phyloP scores from a whole-genome alignment of 1,139 yeast genomes.

The Magnusiomyces tetraspermus region DNA sequence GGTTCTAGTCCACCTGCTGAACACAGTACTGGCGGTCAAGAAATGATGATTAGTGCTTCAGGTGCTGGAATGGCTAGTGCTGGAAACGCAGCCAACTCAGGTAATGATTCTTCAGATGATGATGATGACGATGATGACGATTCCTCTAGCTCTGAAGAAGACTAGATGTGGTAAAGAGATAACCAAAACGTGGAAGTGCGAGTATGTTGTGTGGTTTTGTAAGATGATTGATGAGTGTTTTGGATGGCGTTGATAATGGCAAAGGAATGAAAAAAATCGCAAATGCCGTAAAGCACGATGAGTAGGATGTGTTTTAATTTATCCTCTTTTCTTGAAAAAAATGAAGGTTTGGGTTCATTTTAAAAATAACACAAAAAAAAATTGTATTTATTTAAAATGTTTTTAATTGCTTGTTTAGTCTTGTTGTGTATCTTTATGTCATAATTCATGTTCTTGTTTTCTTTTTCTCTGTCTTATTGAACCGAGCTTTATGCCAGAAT shows the following conservation, averaged over 20 bases:
- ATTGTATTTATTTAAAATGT: too few species aligned
- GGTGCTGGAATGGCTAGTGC: conserved; percentile 44
- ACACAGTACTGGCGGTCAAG: conserved; percentile 29
- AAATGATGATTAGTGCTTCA: conserved; percentile 56
- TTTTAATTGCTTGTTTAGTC: too few species aligned
- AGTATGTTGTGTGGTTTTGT: not conserved
- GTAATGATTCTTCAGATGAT: conserved; percentile 7
- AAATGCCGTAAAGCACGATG: too few species aligned
- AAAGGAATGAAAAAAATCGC: not conserved
- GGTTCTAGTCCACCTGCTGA: conserved; percentile 6
- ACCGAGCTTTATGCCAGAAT: not conserved
- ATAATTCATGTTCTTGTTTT: too few species aligned
- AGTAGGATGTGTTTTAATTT: too few species aligned
- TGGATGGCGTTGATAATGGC: not conserved
- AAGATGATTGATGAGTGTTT: not conserved
- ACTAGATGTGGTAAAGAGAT: too few species aligned
- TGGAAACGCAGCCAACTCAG: conserved; percentile 2
- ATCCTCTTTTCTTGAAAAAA: too few species aligned
- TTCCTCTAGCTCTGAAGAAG: conserved; percentile 12
- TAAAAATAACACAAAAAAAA: too few species aligned
- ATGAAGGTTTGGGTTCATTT: too few species aligned
- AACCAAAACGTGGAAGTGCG: not conserved
- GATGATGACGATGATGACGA: conserved; percentile 10
- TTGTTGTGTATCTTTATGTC: too few species aligned
- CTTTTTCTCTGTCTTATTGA: not conserved